phyloP scores from a whole-genome alignment of 495 filamentous ascomycete genomes.

The Penicillium crystallinum region DNA sequence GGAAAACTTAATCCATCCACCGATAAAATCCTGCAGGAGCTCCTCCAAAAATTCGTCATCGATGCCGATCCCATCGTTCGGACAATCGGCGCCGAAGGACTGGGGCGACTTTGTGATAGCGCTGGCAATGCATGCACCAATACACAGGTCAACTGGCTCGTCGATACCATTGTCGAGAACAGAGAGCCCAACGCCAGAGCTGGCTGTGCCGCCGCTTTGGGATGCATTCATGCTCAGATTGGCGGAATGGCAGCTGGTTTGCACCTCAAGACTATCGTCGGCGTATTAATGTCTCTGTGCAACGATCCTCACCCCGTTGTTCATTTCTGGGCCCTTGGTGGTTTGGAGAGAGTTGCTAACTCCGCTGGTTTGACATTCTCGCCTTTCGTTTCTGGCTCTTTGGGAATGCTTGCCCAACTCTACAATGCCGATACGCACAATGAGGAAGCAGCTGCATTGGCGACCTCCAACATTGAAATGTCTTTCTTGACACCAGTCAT shows the following conservation, averaged over 20 bases:
- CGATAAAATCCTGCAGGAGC: conserved; percentile 81
- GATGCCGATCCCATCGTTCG: conserved; percentile 82
- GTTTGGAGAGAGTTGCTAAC: conserved; percentile 79
- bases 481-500: conserved; percentile 74
- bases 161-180: conserved; percentile 90
- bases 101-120: conserved; percentile 86
- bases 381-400: conserved; percentile 77
- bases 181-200: conserved; percentile 88
- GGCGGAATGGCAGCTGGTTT: conserved; percentile 98
- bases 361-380: conserved; percentile 91
- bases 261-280: conserved; percentile 92
- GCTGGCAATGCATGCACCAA: conserved; percentile 86
- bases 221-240: conserved; percentile 89
- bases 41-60: conserved; percentile 70
- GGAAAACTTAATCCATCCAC: conserved; percentile 74
- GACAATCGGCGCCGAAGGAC: conserved; percentile 75
- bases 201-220: conserved; percentile 89
- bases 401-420: conserved; percentile 89
- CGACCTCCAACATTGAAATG: conserved; percentile 84
- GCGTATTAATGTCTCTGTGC: conserved; percentile 90
- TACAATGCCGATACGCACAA: conserved; percentile 91
- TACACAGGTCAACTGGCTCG: conserved; percentile 81
- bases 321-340: conserved; percentile 93
- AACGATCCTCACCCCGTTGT: conserved; percentile 95
- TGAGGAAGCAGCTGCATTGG: conserved; percentile 66